Conservation (phyloP, 1,284 basidiomycete genomes). For the Fistulina hepatica region DNA sequence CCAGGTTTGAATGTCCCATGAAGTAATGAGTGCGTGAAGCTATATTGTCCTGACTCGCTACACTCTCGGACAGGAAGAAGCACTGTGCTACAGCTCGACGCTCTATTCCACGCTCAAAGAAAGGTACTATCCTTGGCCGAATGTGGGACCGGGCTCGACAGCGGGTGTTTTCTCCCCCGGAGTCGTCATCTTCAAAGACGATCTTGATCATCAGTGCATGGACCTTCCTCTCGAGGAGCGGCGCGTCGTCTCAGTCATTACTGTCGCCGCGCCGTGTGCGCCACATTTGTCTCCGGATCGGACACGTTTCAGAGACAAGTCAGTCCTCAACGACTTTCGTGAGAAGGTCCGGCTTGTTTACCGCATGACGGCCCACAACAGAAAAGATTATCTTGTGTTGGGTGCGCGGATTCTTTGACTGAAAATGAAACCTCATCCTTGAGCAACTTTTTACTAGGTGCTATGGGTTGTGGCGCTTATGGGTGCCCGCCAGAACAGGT, state of each 20-base stretch:
- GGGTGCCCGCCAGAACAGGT: conserved; percentile 30
- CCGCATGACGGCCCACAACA: conserved; percentile 31
- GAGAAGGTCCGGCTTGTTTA: conserved; percentile 35
- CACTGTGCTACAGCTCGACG: conserved; percentile 37
- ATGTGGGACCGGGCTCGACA: conserved; percentile 29
- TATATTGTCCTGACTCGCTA: neutral
- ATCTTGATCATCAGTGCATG: conserved; percentile 31
- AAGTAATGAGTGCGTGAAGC: too few relatives aligned
- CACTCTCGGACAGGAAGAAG: conserved; percentile 27
- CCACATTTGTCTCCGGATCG: conserved; percentile 24
- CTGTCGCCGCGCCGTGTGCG: conserved; percentile 31
- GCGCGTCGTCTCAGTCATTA: conserved; percentile 31
- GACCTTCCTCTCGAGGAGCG: conserved; percentile 26
- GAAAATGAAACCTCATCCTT: too few relatives aligned
- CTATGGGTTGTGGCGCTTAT: conserved; percentile 38
- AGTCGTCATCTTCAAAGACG: conserved; percentile 36
- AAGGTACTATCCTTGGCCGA: conserved; percentile 36
- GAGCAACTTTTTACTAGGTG: too few relatives aligned
- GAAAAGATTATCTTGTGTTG: conserved; percentile 28
- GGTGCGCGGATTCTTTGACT: conserved; percentile 24
- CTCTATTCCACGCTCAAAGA: conserved; percentile 32
- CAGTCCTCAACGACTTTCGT: conserved; percentile 26
- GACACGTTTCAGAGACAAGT: conserved; percentile 18
- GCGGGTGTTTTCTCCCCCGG: conserved; percentile 34
- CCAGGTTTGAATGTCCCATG: conserved; percentile 21